Conservation (phyloP, 139 green algal species). For the Chlorella sp. region DNA sequence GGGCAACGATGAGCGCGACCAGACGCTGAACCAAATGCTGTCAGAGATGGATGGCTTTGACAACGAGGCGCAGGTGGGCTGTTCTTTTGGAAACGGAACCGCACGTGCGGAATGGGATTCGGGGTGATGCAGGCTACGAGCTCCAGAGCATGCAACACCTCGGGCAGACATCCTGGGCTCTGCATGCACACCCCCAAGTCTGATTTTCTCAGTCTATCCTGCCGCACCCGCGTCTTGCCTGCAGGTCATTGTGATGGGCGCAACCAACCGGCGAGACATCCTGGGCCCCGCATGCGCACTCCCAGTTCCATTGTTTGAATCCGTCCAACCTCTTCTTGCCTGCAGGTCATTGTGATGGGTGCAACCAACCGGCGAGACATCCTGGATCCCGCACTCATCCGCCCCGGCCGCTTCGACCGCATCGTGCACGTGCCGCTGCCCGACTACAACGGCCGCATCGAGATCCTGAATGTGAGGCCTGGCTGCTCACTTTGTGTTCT, state of each 20-base stretch:
- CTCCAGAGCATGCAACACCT: too few relatives aligned
- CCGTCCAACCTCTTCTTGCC: not conserved
- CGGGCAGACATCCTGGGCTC: too few relatives aligned
- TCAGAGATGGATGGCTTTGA: slow-evolving; percentile 95
- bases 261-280: slow-evolving; percentile 92
- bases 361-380: slow-evolving; percentile 96
- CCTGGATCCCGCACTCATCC: slow-evolving; percentile 90
- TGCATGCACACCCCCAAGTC: too few relatives aligned
- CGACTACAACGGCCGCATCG: slow-evolving; percentile 83
- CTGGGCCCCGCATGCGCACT: too few relatives aligned
- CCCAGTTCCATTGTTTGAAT: too few relatives aligned
- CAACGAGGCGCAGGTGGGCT: slow-evolving; percentile 60
- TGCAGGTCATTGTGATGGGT: slow-evolving; percentile 90
- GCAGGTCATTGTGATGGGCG: slow-evolving; percentile 92
- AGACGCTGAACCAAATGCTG: slow-evolving; percentile 95
- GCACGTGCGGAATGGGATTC: too few relatives aligned
- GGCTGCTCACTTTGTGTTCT: too few relatives aligned
- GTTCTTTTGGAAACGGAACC: too few relatives aligned
- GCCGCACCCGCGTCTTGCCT: not conserved
- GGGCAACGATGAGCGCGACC: slow-evolving; percentile 94
- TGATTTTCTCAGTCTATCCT: too few relatives aligned
- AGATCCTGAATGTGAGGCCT: slow-evolving; percentile 68
- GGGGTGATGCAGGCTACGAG: too few relatives aligned
- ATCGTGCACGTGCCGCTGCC: slow-evolving; percentile 83
- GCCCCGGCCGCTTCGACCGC: slow-evolving; percentile 89